Percentiles rank a stretch among this genome's conserved stretches.
Evolutionary conservation across 345 rosid genomes (phyloP).

Genomic region (Citrus inodora): DNA sequence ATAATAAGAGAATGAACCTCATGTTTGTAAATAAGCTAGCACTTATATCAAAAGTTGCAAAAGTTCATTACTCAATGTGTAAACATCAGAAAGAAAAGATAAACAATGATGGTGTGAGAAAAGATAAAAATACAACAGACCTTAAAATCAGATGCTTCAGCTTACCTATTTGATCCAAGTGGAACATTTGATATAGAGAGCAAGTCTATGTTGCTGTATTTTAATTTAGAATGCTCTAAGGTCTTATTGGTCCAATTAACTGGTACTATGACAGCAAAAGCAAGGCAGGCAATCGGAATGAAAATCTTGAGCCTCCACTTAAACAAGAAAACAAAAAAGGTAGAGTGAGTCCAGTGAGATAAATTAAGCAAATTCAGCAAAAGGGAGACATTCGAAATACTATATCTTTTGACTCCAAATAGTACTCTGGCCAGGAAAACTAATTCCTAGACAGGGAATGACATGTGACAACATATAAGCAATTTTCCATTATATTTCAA

Average conservation of each 20-base stretch:
- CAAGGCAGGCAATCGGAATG: slow-evolving; percentile 67
- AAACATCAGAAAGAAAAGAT: neutral
- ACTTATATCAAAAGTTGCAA: neutral
- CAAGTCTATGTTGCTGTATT: slow-evolving; percentile 72
- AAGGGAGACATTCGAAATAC: neutral
- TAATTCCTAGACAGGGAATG: neutral
- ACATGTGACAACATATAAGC: neutral
- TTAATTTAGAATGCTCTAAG: slow-evolving; percentile 48
- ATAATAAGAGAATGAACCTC: too few species aligned
- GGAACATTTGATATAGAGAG: slow-evolving; percentile 92
- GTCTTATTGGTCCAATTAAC: slow-evolving; percentile 83
- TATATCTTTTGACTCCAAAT: neutral
- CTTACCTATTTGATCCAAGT: slow-evolving; percentile 64
- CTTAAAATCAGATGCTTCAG: slow-evolving; percentile 5
- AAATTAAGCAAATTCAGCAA: neutral
- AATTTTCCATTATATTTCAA: neutral
- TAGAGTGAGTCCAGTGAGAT: neutral
- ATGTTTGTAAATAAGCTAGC: neutral
- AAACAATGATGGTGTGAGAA: neutral
- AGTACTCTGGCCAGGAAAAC: neutral
- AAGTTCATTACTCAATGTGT: neutral
- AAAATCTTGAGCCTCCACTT: slow-evolving; percentile 78
- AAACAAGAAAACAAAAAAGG: neutral
- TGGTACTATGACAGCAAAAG: slow-evolving; percentile 71
- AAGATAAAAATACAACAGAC: neutral